Base-by-base conservation (phyloP, 2,329 filamentous ascomycete species). In the Xylariaceae sp. region DNA sequence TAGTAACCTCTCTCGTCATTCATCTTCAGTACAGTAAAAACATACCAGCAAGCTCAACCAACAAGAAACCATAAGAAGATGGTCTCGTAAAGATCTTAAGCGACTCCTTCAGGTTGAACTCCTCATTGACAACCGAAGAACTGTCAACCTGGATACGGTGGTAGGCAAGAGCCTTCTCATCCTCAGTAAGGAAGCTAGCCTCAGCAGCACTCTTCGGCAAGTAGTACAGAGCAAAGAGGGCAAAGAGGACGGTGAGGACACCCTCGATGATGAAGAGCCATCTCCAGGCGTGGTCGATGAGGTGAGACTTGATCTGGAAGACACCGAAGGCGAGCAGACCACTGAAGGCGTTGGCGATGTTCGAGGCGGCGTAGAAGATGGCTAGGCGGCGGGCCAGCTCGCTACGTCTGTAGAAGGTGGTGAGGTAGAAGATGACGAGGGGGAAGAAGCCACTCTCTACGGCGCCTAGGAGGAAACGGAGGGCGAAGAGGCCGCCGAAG, bases 121-220 rank as follows among this genome's bases (percentile, higher is more conserved):
- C 70, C 67, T 84, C 80, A 44, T 78, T 76, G 30, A 84, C 82
- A 13, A 78, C 76, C 0, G 87, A 84, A 2, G 87, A 90, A 5
- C 84, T 88, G 70, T 93, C 89, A 55, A 90, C 80, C 63, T 88
- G 86, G 63, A 92, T 88, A n/a, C 89, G 85, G 67, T 85, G 83
- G 67, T 84, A 87, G 2, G 88, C 89, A 0, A 92, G 79, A 7
- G 78, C 76, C 67, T 85, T 87, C 70, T 92, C 87, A 1, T 85
- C 83, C 1, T 82, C 77, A 58, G 73, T 84, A 17, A 92, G 77
- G 67, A 92, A 92, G 0, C 72, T 77, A 1, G 88, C 88, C 63
- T 85, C 80, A 42, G 82, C 78, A 0, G 87, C 85, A 51, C 81
- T 86, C 57, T 73, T 77, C 0, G 89, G 89, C 1, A 92, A 80